These are phyloP conservation scores for Aspergillus quadricinctus DNA, from an alignment of 2,329 filamentous ascomycete species.

Conservation along the genomic window DNA sequence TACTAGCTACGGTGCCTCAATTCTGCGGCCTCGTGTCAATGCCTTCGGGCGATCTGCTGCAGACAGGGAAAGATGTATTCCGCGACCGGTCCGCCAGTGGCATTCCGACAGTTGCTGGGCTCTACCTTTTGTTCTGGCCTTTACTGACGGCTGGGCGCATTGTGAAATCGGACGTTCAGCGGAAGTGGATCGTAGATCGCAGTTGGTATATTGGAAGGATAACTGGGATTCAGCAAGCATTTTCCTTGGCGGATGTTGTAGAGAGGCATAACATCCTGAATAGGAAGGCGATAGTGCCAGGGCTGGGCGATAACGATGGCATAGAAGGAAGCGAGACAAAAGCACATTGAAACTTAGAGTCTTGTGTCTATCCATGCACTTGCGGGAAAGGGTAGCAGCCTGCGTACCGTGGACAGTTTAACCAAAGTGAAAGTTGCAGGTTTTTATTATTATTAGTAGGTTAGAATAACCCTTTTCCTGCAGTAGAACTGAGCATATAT, in stretches of 20 bases:
- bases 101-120: slow-evolving; percentile 7
- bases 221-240: slow-evolving; percentile 10
- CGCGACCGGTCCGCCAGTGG: not conserved
- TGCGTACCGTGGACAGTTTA: too few species aligned
- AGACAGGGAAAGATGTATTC: not conserved
- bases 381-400: too few species aligned
- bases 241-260: slow-evolving; percentile 8
- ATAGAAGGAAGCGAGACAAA: too few species aligned
- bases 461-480: too few species aligned
- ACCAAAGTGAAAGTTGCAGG: too few species aligned
- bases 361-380: too few species aligned
- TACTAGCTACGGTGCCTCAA: slow-evolving; percentile 3
- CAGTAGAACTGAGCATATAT: too few species aligned
- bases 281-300: too few species aligned
- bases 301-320: too few species aligned
- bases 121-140: slow-evolving; percentile 13
- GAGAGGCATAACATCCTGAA: not conserved
- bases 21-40: not conserved
- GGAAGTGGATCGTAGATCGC: slow-evolving; percentile 10
- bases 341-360: too few species aligned
- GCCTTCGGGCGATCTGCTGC: not conserved
- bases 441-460: too few species aligned
- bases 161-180: slow-evolving; percentile 1
- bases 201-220: slow-evolving; percentile 6
- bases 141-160: slow-evolving; percentile 5